Evolutionary conservation across 73 alveolate genomes (phyloP).

Genomic region (Paramecium bursaria): DNA sequence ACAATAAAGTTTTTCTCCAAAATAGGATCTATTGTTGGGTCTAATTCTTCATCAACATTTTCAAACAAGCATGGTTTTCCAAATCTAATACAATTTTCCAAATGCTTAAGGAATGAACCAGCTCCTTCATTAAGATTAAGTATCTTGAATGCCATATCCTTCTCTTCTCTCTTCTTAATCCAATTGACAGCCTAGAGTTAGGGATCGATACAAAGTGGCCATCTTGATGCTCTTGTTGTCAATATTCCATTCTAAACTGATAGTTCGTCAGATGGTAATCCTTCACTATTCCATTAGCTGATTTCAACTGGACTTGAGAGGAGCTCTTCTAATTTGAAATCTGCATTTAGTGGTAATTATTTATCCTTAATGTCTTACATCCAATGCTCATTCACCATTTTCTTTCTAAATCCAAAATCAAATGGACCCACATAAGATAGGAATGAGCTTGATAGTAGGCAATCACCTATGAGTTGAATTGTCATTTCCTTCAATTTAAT

Average conservation of each 20-base stretch:
- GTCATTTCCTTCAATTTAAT: slow-evolving; percentile 85
- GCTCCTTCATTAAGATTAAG: slow-evolving; percentile 60
- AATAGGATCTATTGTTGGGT: slow-evolving; percentile 99
- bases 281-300: slow-evolving; percentile 98
- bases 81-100: slow-evolving; percentile 52
- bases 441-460: slow-evolving; percentile 96
- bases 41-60: slow-evolving; percentile 86
- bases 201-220: slow-evolving; percentile 99
- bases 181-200: slow-evolving; percentile 95
- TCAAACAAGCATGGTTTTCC: slow-evolving; percentile 79
- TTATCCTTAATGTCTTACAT: slow-evolving; percentile 86
- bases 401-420: slow-evolving; percentile 90
- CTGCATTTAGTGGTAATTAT: slow-evolving; percentile 89
- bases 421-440: slow-evolving; percentile 85
- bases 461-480: slow-evolving; percentile 97
- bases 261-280: slow-evolving; percentile 99
- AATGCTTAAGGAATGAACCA: slow-evolving; percentile 18
- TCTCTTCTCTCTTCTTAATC: slow-evolving; percentile 74
- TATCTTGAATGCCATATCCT: slow-evolving; percentile 51
- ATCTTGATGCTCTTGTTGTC: slow-evolving; percentile 95
- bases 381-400: slow-evolving; percentile 98
- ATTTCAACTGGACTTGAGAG: slow-evolving; percentile 97
- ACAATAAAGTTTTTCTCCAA: slow-evolving; percentile 96
- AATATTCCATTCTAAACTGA: slow-evolving; percentile 98
- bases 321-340: slow-evolving; percentile 94